Evolutionary conservation across 768 basidiomycete genomes (phyloP).

Genomic region (Trametes meyenii): DNA sequence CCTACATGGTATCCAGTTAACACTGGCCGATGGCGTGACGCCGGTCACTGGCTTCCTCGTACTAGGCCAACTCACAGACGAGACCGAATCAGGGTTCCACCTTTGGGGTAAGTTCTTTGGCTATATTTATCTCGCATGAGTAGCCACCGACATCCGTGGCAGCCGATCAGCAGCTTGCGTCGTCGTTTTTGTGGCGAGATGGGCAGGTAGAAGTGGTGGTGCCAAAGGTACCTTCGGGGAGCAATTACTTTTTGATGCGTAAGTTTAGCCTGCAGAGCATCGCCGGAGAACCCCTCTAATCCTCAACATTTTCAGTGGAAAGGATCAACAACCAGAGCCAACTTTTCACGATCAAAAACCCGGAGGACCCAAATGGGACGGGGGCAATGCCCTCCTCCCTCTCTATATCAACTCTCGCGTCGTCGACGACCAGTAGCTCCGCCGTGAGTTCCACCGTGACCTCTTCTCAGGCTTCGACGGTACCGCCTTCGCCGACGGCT

Average conservation of each 20-base stretch:
- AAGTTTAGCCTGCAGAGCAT: neutral
- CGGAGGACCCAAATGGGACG: neutral
- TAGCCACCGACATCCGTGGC: neutral
- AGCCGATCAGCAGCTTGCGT: neutral
- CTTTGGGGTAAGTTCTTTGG: neutral
- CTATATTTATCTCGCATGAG: neutral
- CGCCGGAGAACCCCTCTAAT: neutral
- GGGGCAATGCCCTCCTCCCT: neutral
- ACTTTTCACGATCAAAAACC: conserved; percentile 11
- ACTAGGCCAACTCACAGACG: too few relatives aligned
- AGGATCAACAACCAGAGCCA: neutral
- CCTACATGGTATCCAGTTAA: neutral
- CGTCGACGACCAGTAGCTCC: neutral
- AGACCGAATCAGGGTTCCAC: neutral
- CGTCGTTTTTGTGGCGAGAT: neutral
- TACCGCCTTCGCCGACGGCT: neutral
- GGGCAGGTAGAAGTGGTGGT: neutral
- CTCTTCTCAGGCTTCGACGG: neutral
- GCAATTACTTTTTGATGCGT: neutral
- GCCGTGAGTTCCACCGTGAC: neutral
- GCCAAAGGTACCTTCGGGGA: neutral
- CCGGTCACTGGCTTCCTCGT: too few relatives aligned
- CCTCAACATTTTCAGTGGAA: neutral
- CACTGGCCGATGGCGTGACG: neutral
- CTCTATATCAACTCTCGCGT: neutral